Evolutionary conservation across 257 asterid species (phyloP).

Genomic region (Rhazya stricta): DNA sequence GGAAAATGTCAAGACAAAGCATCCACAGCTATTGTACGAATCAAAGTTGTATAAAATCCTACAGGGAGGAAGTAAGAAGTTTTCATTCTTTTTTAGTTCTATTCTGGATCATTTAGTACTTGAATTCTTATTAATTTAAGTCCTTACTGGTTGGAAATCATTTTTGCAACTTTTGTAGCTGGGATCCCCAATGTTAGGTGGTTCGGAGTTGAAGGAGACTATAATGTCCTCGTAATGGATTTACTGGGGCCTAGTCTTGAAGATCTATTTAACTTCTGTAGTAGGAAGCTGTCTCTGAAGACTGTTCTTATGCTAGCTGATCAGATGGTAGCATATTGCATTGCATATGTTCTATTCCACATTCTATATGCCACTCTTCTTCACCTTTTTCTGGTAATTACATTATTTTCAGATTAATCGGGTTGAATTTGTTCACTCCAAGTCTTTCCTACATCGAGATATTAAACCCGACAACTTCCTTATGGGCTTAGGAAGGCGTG

Average conservation of each 20-base stretch:
- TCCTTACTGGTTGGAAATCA: slow-evolving; percentile 15
- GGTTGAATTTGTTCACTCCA: slow-evolving; percentile 65
- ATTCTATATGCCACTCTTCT: slow-evolving; percentile 7
- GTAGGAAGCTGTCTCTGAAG: slow-evolving; percentile 75
- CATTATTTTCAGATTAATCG: slow-evolving; percentile 53
- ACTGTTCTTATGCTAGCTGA: slow-evolving; percentile 95
- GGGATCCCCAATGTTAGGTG: slow-evolving; percentile 78
- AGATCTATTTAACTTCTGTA: slow-evolving; percentile 84
- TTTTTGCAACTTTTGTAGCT: slow-evolving; percentile 37
- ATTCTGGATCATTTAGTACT: slow-evolving; percentile 7
- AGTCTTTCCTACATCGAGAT: slow-evolving; percentile 80
- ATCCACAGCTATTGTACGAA: slow-evolving; percentile 73
- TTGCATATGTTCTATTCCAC: slow-evolving; percentile 6
- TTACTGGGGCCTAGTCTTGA: slow-evolving; percentile 91
- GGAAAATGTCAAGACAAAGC: slow-evolving; percentile 87
- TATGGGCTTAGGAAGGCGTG: slow-evolving; percentile 85
- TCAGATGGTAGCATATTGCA: slow-evolving; percentile 53
- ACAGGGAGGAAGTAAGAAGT: slow-evolving; percentile 78
- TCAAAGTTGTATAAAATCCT: slow-evolving; percentile 73
- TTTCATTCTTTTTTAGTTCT: slow-evolving; percentile 18
- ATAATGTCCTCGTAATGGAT: slow-evolving; percentile 88
- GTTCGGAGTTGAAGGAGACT: slow-evolving; percentile 95
- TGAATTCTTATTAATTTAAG: slow-evolving; percentile 11
- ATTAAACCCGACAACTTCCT: slow-evolving; percentile 86
- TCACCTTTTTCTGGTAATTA: slow-evolving; percentile 13